These are phyloP conservation scores for Phytophthora colocasiae DNA, from an alignment of 352 stramenopile genomes.

Conservation along the genomic window DNA sequence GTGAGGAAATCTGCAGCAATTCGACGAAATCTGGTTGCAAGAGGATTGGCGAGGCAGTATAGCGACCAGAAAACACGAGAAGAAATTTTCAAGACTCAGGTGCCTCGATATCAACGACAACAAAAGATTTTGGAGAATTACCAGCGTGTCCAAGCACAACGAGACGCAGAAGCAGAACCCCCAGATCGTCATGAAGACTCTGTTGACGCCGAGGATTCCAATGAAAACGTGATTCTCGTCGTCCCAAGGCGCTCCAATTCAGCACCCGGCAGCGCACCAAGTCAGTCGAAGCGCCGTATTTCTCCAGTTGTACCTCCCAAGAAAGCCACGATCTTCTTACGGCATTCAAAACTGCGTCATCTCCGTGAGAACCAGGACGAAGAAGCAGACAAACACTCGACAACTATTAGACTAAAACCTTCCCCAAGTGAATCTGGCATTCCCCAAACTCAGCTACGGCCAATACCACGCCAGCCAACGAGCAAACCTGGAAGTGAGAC, in stretches of 20 bases:
- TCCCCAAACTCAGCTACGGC: slow-evolving; percentile 1
- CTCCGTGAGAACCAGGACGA: slow-evolving; percentile 28
- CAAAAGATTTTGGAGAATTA: slow-evolving; percentile 40
- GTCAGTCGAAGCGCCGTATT: slow-evolving; percentile 6
- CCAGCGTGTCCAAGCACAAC: slow-evolving; percentile 21
- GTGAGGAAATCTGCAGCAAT: slow-evolving; percentile 24
- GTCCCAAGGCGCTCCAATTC: slow-evolving; percentile 23
- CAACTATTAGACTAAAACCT: slow-evolving; percentile 4
- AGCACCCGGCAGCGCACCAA: slow-evolving; percentile 7
- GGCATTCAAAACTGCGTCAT: slow-evolving; percentile 30
- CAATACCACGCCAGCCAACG: slow-evolving; percentile 7
- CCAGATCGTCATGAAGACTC: slow-evolving; percentile 17
- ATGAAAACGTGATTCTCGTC: slow-evolving; percentile 27
- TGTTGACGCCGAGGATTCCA: slow-evolving; percentile 12
- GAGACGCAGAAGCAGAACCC: background rate
- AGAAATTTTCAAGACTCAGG: slow-evolving; percentile 28
- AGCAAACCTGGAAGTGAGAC: background rate
- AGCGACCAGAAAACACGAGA: slow-evolving; percentile 41
- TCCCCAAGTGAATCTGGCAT: slow-evolving; percentile 27
- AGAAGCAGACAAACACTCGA: background rate
- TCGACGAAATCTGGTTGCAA: slow-evolving; percentile 39
- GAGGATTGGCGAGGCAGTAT: slow-evolving; percentile 40
- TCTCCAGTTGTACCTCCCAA: slow-evolving; percentile 27
- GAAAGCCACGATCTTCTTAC: slow-evolving; percentile 22
- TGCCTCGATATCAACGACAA: slow-evolving; percentile 36